These are phyloP conservation scores for Parathielavia appendiculata DNA, from an alignment of 495 filamentous ascomycete species.

Conservation along the genomic window DNA sequence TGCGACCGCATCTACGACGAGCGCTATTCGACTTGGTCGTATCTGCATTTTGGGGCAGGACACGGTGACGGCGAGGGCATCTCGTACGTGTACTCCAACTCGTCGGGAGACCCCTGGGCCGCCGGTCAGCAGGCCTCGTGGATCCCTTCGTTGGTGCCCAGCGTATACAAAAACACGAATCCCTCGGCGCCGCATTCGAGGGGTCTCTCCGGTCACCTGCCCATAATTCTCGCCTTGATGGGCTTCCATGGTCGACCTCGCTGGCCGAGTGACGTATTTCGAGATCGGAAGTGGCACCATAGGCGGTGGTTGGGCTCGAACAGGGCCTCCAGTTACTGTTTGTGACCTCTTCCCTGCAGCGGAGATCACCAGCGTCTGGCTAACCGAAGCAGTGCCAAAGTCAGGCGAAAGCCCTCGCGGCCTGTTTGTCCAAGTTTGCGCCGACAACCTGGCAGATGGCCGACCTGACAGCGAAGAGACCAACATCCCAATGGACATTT, in stretches of 20 bases:
- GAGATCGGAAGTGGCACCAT: conserved; percentile 14
- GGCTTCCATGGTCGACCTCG: conserved; percentile 21
- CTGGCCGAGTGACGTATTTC: conserved; percentile 22
- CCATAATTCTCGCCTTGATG: conserved; percentile 31
- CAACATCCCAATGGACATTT: background rate
- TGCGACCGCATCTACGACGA: conserved; percentile 11
- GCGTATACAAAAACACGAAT: conserved; percentile 21
- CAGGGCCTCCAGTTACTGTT: conserved; percentile 21
- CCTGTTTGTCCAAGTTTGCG: conserved; percentile 25
- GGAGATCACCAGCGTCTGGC: background rate
- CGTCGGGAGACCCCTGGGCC: conserved; percentile 16
- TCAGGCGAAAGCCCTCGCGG: conserved; percentile 21
- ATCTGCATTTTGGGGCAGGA: conserved; percentile 23
- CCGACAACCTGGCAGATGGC: conserved; percentile 18
- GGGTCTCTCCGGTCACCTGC: conserved; percentile 29
- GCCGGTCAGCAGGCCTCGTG: conserved; percentile 25
- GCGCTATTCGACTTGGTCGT: conserved; percentile 15
- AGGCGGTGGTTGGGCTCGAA: conserved; percentile 16
- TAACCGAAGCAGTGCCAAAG: conserved; percentile 8
- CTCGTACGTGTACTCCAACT: background rate
- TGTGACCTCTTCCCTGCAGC: conserved; percentile 2
- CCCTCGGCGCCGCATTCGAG: conserved; percentile 4
- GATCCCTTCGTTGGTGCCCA: conserved; percentile 34
- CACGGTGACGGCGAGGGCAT: conserved; percentile 9
- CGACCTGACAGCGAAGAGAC: background rate